Percentiles rank a stretch among this genome's conserved stretches.
Evolutionary conservation across 176 grass and related monocot species (phyloP).

Genomic region (Aegilops speltoides): DNA sequence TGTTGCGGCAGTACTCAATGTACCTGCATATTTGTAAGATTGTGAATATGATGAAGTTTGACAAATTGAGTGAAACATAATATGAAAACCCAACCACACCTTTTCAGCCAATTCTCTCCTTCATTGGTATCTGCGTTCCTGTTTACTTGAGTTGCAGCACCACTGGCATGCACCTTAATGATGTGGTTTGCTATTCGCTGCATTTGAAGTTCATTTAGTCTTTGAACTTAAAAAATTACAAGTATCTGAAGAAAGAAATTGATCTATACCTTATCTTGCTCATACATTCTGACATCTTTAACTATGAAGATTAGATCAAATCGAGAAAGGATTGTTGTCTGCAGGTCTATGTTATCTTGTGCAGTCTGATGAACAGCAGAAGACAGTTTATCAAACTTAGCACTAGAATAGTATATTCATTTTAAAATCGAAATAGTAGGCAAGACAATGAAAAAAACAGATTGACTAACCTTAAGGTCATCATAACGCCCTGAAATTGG

Average conservation of each 20-base stretch:
- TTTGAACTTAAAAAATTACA: background rate
- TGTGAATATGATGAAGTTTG: background rate
- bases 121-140: slow-evolving; percentile 60
- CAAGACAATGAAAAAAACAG: background rate
- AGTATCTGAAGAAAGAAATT: background rate
- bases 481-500: slow-evolving; percentile 89
- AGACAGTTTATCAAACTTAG: slow-evolving; percentile 1
- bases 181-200: slow-evolving; percentile 89
- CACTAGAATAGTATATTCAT: background rate
- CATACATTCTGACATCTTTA: slow-evolving; percentile 88
- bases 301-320: slow-evolving; percentile 99
- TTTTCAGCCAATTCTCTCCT: slow-evolving; percentile 97
- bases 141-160: slow-evolving; percentile 52
- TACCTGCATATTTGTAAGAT: slow-evolving; percentile 53
- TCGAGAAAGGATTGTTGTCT: slow-evolving; percentile 95
- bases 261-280: slow-evolving; percentile 85
- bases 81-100: slow-evolving; percentile 25
- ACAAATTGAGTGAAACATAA: slow-evolving; percentile 24
- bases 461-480: slow-evolving; percentile 71
- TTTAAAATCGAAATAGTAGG: background rate
- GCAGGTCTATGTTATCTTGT: slow-evolving; percentile 97
- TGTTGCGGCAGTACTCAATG: slow-evolving; percentile 80
- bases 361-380: slow-evolving; percentile 59
- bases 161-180: slow-evolving; percentile 95
- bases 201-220: slow-evolving; percentile 20